Evolutionary conservation across 1,284 basidiomycete species (phyloP), one percentile per base, ranked within the genome.

Genomic region (Phellopilus nigrolimitatus): DNA sequence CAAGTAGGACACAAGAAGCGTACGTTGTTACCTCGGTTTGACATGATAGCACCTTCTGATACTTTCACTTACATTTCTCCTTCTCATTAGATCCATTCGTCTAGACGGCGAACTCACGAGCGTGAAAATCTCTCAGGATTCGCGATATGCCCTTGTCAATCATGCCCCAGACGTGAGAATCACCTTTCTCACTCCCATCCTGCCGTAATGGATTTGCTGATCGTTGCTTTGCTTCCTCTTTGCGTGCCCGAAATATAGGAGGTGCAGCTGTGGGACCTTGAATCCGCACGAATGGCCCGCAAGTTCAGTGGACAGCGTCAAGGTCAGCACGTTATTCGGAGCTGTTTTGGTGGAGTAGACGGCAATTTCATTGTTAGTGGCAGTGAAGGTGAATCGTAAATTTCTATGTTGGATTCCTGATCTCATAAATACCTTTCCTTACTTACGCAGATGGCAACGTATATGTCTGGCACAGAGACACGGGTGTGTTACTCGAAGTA

Each of bases 401-500:
- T 17, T 41, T 22, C 28, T 36, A 30, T 12, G 46, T 22, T 15
- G 25, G 47, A 9, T n/a, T n/a, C n/a, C n/a, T n/a, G n/a, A n/a
- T n/a, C n/a, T n/a, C n/a, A n/a, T n/a, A n/a, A n/a, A n/a, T n/a
- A n/a, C n/a, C n/a, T n/a, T n/a, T n/a, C n/a, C n/a, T n/a, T n/a
- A n/a, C n/a, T n/a, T n/a, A n/a, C n/a, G n/a, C n/a, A 93, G 90
- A 97, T 71, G 82, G 84, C 37, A 88, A 88, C 57, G 85, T 97
- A 44, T 97, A 97, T 69, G 80, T 98, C 19, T 99, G 95, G 94
- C 91, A 98, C 67, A 84, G 88, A 47, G 87, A 91, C 60, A 87
- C 86, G 3, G 89, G 88, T 0, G 73, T 79, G 0, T 75, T 94
- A 38, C 75, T 99, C 22, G 91, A 97, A 66, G 78, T 84, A 21